phyloP scores from a whole-genome alignment of 495 filamentous ascomycete genomes.

The Penicillium lividum region DNA sequence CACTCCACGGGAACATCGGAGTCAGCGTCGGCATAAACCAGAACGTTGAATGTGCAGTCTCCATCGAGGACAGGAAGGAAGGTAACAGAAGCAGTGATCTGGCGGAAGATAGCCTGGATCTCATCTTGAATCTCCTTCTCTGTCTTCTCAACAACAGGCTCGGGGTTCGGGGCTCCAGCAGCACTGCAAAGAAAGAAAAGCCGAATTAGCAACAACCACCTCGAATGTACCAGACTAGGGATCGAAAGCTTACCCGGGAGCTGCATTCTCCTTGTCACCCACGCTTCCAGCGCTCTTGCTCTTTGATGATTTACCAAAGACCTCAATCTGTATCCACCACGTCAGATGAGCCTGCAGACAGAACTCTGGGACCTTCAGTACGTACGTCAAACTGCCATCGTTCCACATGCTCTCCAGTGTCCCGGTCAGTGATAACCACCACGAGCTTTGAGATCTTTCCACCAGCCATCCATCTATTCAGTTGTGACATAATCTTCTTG shows the following conservation, averaged over 20 bases:
- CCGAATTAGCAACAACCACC: neutral
- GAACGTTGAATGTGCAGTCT: constrained; percentile 96
- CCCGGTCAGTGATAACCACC: constrained; percentile 92
- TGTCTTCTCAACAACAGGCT: constrained; percentile 68
- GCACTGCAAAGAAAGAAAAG: constrained; percentile 26
- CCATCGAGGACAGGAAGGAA: constrained; percentile 92
- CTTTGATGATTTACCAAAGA: constrained; percentile 60
- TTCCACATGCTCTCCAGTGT: constrained; percentile 94
- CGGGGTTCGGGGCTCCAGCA: constrained; percentile 31
- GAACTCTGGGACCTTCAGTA: neutral
- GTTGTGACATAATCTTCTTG: constrained; percentile 96
- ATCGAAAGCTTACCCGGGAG: constrained; percentile 47
- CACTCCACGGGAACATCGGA: constrained; percentile 97
- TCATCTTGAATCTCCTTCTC: constrained; percentile 93
- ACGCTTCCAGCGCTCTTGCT: constrained; percentile 51
- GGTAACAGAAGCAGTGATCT: constrained; percentile 96
- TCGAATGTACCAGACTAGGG: neutral
- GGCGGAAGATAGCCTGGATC: constrained; percentile 93
- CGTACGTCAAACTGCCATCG: constrained; percentile 96
- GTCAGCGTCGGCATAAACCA: constrained; percentile 96
- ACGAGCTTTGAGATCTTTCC: constrained; percentile 97
- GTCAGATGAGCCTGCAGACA: constrained; percentile 8
- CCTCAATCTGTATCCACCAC: constrained; percentile 59
- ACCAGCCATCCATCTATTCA: constrained; percentile 93
- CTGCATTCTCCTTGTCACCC: constrained; percentile 63